phyloP scores from a whole-genome alignment of 148 eudicot species.

The Beta vulgaris region DNA sequence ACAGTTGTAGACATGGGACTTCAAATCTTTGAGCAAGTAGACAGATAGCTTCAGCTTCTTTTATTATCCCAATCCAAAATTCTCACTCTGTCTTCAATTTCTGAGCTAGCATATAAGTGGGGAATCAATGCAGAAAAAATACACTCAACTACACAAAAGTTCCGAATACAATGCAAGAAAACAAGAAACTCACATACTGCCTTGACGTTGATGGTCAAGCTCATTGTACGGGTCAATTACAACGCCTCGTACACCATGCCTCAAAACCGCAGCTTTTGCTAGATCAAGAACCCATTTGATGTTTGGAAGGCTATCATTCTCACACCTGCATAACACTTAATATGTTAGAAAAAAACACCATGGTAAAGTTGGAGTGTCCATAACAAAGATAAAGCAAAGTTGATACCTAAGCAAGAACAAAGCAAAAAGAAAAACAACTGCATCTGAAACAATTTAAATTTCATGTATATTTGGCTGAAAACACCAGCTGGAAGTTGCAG shows the following conservation, averaged over 20 bases:
- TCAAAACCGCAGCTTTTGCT: slow-evolving; percentile 87
- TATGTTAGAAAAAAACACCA: background rate
- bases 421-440: too few relatives aligned
- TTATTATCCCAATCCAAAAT: background rate
- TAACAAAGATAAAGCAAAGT: too few relatives aligned
- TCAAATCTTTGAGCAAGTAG: background rate
- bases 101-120: background rate
- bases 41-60: background rate
- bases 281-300: slow-evolving; percentile 83
- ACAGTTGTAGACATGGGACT: background rate
- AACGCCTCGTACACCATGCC: slow-evolving; percentile 92
- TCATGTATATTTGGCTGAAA: too few relatives aligned
- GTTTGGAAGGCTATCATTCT: slow-evolving; percentile 87
- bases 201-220: slow-evolving; percentile 93
- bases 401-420: too few relatives aligned
- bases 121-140: background rate
- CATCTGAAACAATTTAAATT: too few relatives aligned
- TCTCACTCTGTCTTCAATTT: background rate
- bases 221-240: slow-evolving; percentile 98
- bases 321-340: slow-evolving; percentile 52
- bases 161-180: background rate
- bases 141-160: background rate
- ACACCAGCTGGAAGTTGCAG: background rate
- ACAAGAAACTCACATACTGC: slow-evolving; percentile 48
- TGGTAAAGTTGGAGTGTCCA: background rate